phyloP scores from a whole-genome alignment of 768 basidiomycete genomes.

The Tubosaeta sp. region DNA sequence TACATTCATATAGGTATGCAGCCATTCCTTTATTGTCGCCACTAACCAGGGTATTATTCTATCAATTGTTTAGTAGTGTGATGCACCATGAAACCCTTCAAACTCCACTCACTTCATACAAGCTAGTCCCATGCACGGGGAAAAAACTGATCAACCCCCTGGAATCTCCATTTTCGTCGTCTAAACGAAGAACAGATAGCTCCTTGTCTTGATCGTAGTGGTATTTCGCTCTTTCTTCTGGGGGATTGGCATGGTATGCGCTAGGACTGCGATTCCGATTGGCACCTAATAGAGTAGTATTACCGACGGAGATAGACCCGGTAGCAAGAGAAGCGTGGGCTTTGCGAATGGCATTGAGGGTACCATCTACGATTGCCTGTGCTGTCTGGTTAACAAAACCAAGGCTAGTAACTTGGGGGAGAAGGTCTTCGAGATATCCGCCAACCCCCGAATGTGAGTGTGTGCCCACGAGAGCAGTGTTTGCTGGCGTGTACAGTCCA shows the following conservation, averaged over 20 bases:
- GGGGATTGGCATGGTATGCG: constrained; percentile 74
- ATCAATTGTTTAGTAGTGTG: not conserved
- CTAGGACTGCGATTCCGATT: constrained; percentile 74
- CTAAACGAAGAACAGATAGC: constrained; percentile 62
- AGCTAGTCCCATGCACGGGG: constrained; percentile 73
- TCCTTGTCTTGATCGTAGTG: constrained; percentile 72
- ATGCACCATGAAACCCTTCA: not conserved
- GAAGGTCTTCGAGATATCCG: constrained; percentile 72
- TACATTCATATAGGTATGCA: constrained; percentile 72
- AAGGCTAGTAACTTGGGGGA: constrained; percentile 70
- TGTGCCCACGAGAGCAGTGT: constrained; percentile 72
- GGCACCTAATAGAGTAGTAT: constrained; percentile 62
- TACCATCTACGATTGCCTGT: constrained; percentile 67
- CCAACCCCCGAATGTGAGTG: constrained; percentile 77
- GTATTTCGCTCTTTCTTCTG: constrained; percentile 61
- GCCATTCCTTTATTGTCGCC: constrained; percentile 86
- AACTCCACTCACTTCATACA: constrained; percentile 54
- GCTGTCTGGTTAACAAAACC: constrained; percentile 72
- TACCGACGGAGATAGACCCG: constrained; percentile 61
- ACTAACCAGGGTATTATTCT: constrained; percentile 84
- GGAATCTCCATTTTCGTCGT: constrained; percentile 52
- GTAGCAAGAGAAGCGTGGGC: constrained; percentile 60
- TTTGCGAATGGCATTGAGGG: constrained; percentile 61
- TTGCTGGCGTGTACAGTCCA: constrained; percentile 61
- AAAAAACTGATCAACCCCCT: constrained; percentile 72